Conservation (phyloP, 257 asterid species). For the Gardenia jasminoides region DNA sequence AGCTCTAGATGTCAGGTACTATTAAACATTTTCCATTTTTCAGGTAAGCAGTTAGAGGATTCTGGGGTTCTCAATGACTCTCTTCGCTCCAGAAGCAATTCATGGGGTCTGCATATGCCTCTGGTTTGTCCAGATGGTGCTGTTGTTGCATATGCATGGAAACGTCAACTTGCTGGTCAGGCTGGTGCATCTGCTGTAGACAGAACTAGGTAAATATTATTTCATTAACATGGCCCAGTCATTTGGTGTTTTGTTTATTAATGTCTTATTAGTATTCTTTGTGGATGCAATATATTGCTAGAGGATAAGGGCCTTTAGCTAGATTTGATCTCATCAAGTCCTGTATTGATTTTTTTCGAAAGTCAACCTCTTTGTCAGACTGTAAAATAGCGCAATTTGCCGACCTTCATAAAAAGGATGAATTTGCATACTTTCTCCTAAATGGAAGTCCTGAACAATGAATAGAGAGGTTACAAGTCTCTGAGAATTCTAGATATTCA, state of each 20-base stretch:
- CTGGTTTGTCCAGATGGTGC: slow-evolving; percentile 98
- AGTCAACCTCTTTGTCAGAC: neutral
- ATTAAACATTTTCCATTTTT: slow-evolving; percentile 12
- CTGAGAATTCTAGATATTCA: neutral
- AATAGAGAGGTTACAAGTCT: neutral
- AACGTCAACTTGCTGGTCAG: slow-evolving; percentile 99
- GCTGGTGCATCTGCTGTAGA: slow-evolving; percentile 99
- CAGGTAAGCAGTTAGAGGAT: slow-evolving; percentile 89
- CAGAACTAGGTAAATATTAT: slow-evolving; percentile 69
- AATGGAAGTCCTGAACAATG: neutral
- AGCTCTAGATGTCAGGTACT: neutral
- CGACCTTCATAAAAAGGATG: neutral
- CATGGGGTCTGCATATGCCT: slow-evolving; percentile 99
- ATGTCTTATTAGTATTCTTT: neutral
- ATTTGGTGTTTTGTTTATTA: neutral
- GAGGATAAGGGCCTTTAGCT: neutral
- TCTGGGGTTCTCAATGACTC: slow-evolving; percentile 89
- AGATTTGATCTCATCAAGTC: neutral
- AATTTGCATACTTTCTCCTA: neutral
- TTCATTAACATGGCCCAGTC: neutral
- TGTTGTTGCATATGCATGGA: slow-evolving; percentile 99
- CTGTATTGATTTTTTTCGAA: neutral
- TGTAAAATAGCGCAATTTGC: neutral
- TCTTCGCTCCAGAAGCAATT: slow-evolving; percentile 84
- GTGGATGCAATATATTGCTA: neutral